phyloP scores from a whole-genome alignment of 805 yeast species.

The Ogataea thermomethanolica region DNA sequence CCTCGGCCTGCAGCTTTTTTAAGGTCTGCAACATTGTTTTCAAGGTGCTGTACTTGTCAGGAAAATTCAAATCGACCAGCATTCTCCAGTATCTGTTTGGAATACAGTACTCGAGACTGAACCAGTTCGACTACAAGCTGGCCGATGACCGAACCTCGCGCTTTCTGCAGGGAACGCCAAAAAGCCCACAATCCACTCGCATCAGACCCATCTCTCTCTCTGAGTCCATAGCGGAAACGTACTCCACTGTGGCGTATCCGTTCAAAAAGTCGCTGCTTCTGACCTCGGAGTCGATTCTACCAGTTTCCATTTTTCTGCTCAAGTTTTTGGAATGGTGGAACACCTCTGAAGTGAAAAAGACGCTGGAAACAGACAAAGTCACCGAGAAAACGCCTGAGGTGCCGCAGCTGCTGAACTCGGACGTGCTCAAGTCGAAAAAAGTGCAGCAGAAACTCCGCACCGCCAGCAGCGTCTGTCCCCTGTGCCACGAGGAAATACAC shows the following conservation, averaged over 20 bases:
- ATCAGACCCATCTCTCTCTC: slow-evolving; percentile 40
- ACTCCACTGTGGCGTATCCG: slow-evolving; percentile 19
- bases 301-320: slow-evolving; percentile 74
- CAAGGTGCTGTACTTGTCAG: slow-evolving; percentile 64
- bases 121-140: slow-evolving; percentile 45
- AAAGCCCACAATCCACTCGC: slow-evolving; percentile 23
- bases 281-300: slow-evolving; percentile 51
- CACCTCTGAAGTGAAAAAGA: slow-evolving; percentile 62
- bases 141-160: slow-evolving; percentile 28
- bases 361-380: slow-evolving; percentile 43
- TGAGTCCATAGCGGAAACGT: slow-evolving; percentile 32
- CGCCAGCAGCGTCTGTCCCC: slow-evolving; percentile 50
- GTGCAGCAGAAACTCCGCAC: slow-evolving; percentile 22
- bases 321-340: slow-evolving; percentile 95
- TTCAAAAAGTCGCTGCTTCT: slow-evolving; percentile 25
- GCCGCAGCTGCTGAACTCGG: slow-evolving; percentile 28
- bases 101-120: slow-evolving; percentile 63
- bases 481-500: slow-evolving; percentile 60
- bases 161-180: slow-evolving; percentile 10
- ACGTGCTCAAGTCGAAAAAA: slow-evolving; percentile 9
- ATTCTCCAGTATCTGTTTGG: slow-evolving; percentile 57
- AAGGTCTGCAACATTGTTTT: slow-evolving; percentile 52
- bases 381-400: slow-evolving; percentile 23
- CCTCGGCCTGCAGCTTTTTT: slow-evolving; percentile 46
- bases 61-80: slow-evolving; percentile 59